Evolutionary conservation across 352 stramenopile species (phyloP), one percentile per base, ranked within the genome.

Genomic region (Phytophthora aleatoria): DNA sequence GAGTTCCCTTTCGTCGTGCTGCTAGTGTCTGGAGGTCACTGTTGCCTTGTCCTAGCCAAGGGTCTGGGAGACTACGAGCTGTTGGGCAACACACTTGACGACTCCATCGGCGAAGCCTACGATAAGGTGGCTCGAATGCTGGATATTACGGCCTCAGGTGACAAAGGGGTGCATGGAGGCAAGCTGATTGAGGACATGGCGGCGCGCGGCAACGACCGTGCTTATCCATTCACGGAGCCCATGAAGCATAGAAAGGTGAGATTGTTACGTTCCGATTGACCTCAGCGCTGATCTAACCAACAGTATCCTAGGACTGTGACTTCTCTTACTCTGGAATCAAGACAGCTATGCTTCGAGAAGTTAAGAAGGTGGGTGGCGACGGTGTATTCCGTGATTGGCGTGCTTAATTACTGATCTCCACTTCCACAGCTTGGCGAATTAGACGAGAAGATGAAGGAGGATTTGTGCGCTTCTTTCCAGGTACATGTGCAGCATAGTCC

Each of bases 301-400:
- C 45, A 30, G 0, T 33, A 7, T 57, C 30, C 9, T 50, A 91
- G 82, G 92, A 99, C 76, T 98, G 92, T 57, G 95, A 99, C 64
- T 99, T 99, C 71, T 98, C 88, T 42, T 99, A 98, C 77, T 97
- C 97, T 3, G 97, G 97, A 3, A 90, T 99, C 41, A 99, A 99
- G 74, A 99, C 96, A 7, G 91, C 96, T 27, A 97, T 99, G 87
- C 68, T 93, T 30, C 85, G 85, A 36, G 80, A 92, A 53, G 63
- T 95, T 20, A 77, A 81, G 27, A 77, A 85, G 61, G 78, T 93
- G 27, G n/a, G 6, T 20, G 20, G n/a, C 20, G 20, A 20, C 20
- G 20, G 20, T 20, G 20, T 20, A 20, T 55, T 39, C 15, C 16
- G 8, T 50, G 3, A 1, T 62, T 33, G 13, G 6, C n/a, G 43